These are phyloP conservation scores for Epichloe sylvatica DNA, from an alignment of 2,329 filamentous ascomycete species.

Conservation along the genomic window DNA sequence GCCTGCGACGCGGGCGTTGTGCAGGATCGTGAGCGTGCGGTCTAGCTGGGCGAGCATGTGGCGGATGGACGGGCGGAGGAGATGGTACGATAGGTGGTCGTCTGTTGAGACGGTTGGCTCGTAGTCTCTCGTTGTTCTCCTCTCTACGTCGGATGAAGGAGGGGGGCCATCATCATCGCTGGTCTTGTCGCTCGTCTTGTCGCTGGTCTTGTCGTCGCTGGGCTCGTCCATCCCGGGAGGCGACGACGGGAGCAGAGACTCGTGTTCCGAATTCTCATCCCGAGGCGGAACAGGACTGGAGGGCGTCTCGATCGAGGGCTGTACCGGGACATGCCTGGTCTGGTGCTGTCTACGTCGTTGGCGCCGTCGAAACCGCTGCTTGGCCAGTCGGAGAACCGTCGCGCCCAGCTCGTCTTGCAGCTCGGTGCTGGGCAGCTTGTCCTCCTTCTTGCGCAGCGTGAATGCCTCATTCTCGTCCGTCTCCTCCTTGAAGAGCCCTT, in stretches of 20 bases:
- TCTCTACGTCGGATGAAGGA: not conserved
- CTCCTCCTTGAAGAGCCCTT: constrained; percentile 33
- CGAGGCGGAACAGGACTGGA: not conserved
- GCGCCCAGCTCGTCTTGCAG: constrained; percentile 61
- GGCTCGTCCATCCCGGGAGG: constrained; percentile 3
- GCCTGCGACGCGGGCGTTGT: constrained; percentile 45
- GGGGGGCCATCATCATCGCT: not conserved
- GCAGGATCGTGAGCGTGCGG: constrained; percentile 52
- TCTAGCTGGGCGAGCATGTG: constrained; percentile 60
- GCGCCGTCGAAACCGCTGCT: constrained; percentile 41
- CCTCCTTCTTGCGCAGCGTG: constrained; percentile 32
- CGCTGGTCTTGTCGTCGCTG: not conserved
- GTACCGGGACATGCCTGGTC: too few species aligned
- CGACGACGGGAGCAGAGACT: constrained; percentile 5
- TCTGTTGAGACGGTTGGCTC: constrained; percentile 50
- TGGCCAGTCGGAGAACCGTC: constrained; percentile 50
- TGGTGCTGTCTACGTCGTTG: constrained; percentile 6
- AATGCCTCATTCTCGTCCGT: constrained; percentile 35
- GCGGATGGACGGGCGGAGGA: constrained; percentile 56
- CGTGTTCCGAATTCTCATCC: not conserved
- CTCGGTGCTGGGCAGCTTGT: constrained; percentile 39
- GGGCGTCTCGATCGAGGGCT: constrained; percentile 6
- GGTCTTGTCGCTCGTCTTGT: not conserved
- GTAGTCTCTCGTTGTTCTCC: constrained; percentile 12
- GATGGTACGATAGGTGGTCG: constrained; percentile 49